Base-by-base conservation (phyloP, 2,329 filamentous ascomycete genomes). In the Lecanicillium sp. region DNA sequence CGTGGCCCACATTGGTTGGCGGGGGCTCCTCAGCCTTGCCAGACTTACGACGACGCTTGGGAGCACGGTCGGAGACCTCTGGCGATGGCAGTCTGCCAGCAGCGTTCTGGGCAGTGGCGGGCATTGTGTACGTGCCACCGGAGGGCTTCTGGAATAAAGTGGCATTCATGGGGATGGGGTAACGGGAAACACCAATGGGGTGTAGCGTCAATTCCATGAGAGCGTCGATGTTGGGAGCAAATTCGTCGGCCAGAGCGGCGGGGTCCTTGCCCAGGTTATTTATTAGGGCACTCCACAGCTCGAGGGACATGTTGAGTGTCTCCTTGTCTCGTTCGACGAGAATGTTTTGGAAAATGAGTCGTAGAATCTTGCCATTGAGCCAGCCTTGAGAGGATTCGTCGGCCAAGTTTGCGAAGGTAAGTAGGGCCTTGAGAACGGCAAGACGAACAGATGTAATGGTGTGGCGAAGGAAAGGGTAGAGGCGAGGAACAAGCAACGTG, bases 381-480 rank as follows among this genome's bases (percentile, higher is more conserved):
- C 93, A 98, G 26, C 88, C 87, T 60, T 89, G 85, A 7, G 87
- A 89, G n/a, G 71, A 70, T 44, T 87, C 81, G 44, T 83, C 83
- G 52, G 90, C 87, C 19, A 98, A 83, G 55, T 88, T 85, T 57
- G 95, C 80, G 67, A 98, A 98, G 0, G 93, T 98, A 58, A 90
- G 81, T 24, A 98, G 74, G 29, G 93, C 93, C 59, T 95, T 89
- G 39, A 98, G 75, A 4, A 98, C 93, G 9, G 93, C 91, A 33
- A 91, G 84, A 45, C 93, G 87, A 41, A 98, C 93, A 48, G 87
- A 95, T 1, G 90, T 95, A 58, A 98, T 97, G 6, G 94, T 98
- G 65, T 98, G 93, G 50, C 93, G 85, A 37, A 98, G 72, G 74
- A 98, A 98, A 3, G 91, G 91, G 60, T 96, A 98, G 3, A 98